A percentile compares a stretch with the other conserved stretches of the same genome.
Conservation (phyloP, 2,329 filamentous ascomycete species). For the Thelonectria discophora region DNA sequence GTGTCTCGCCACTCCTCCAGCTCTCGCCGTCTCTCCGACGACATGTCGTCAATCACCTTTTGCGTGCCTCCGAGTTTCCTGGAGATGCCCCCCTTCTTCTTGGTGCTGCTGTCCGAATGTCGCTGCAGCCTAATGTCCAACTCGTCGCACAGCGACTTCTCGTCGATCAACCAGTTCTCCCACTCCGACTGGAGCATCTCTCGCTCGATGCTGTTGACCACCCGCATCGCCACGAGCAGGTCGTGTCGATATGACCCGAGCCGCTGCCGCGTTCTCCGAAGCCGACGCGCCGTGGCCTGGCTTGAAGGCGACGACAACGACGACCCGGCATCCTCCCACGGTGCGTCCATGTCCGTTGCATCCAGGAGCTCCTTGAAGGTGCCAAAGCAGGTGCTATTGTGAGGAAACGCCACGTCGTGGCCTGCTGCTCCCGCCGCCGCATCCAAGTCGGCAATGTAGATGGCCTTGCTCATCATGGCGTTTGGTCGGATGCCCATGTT, state of each 20-base stretch:
- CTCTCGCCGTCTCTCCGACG: conserved; percentile 46
- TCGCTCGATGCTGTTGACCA: conserved; percentile 88
- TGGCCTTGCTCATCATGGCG: conserved; percentile 80
- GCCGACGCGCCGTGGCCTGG: conserved; percentile 66
- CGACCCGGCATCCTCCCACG: conserved; percentile 62
- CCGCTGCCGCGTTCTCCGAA: conserved; percentile 82
- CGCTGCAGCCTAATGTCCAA: conserved; percentile 56
- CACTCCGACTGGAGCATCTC: conserved; percentile 89
- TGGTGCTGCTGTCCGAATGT: conserved; percentile 31
- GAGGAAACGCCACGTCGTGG: conserved; percentile 47
- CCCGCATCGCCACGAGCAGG: conserved; percentile 85
- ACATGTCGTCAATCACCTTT: conserved; percentile 45
- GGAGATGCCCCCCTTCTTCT: conserved; percentile 27
- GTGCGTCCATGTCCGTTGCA: conserved; percentile 64
- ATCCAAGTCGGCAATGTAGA: conserved; percentile 85
- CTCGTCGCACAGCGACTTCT: conserved; percentile 78
- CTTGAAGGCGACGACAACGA: conserved; percentile 58
- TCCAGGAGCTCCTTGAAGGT: conserved; percentile 69
- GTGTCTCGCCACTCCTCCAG: conserved; percentile 60
- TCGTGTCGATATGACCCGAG: conserved; percentile 89
- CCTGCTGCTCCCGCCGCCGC: conserved; percentile 60
- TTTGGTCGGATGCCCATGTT: conserved; percentile 83
- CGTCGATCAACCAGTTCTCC: conserved; percentile 89
- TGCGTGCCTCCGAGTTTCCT: conserved; percentile 40
- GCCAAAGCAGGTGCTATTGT: conserved; percentile 66